Percentiles rank a stretch among this genome's conserved stretches.
Conservation (phyloP, 129 eudicot genomes). For the Flaveria bidentis region DNA sequence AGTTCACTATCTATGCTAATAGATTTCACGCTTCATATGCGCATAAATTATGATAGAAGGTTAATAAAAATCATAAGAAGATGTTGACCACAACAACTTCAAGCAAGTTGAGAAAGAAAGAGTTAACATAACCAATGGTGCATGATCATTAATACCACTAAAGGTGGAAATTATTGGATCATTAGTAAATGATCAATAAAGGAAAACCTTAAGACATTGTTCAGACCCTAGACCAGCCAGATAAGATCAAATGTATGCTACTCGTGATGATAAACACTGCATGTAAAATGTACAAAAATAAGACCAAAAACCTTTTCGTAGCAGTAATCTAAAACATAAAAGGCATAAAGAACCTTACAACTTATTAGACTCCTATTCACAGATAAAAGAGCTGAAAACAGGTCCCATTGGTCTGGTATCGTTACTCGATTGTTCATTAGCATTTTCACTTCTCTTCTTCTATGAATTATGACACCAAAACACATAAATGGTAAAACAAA, state of each 20-base stretch:
- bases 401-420: conserved; percentile 92
- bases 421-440: conserved; percentile 38
- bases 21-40: neutral
- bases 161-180: neutral
- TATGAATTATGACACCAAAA: conserved; percentile 34
- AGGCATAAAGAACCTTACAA: conserved; percentile 59
- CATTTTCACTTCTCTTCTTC: conserved; percentile 53
- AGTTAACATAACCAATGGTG: neutral
- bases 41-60: neutral
- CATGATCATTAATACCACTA: neutral
- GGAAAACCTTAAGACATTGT: neutral
- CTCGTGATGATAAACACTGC: neutral
- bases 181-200: neutral
- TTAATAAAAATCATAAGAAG: neutral
- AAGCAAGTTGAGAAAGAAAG: neutral
- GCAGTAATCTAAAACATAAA: conserved; percentile 8
- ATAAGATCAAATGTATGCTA: neutral
- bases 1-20: neutral
- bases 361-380: conserved; percentile 84
- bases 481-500: conserved; percentile 9
- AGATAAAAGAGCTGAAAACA: conserved; percentile 74
- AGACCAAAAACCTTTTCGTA: conserved; percentile 5
- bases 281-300: conserved; percentile 12
- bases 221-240: neutral
- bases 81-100: neutral